A percentile compares a stretch with the other conserved stretches of the same genome.
Conservation (phyloP, 2,329 filamentous ascomycete genomes). For the Colletotrichum endophyticum region DNA sequence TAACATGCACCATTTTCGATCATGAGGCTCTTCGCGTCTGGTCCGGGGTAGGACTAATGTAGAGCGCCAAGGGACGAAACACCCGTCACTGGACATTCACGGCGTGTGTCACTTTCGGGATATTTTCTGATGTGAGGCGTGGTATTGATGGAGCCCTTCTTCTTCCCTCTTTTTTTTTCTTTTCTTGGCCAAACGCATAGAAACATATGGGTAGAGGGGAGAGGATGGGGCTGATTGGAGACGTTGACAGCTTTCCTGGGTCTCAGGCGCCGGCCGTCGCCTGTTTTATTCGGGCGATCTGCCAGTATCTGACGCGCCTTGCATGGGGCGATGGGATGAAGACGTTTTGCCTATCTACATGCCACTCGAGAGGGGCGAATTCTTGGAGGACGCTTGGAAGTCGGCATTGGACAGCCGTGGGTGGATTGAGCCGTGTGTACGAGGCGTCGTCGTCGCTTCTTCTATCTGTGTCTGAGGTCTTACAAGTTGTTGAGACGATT, state of each 20-base stretch:
- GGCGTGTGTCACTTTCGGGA: not conserved
- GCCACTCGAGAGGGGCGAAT: not conserved
- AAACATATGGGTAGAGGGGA: not conserved
- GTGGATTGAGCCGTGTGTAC: not conserved
- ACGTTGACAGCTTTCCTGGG: not conserved
- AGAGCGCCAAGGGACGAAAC: not conserved
- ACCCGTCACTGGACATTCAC: not conserved
- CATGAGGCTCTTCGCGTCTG: not conserved
- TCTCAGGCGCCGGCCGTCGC: not conserved
- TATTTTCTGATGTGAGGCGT: not conserved
- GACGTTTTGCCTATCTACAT: not conserved
- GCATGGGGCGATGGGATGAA: not conserved
- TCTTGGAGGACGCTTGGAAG: not conserved
- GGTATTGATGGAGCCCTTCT: not conserved
- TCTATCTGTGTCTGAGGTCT: not conserved
- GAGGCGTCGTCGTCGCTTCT: not conserved
- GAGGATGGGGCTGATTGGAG: not conserved
- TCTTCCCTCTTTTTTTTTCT: not conserved
- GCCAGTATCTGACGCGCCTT: not conserved
- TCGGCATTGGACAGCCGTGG: not conserved
- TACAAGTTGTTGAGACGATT: not conserved
- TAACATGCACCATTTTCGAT: not conserved
- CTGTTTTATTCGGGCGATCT: not conserved
- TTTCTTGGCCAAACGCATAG: not conserved
- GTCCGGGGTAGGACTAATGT: not conserved